Base-by-base conservation (phyloP, 495 filamentous ascomycete genomes). In the Aspergillus sclerotiicarbonarius region DNA sequence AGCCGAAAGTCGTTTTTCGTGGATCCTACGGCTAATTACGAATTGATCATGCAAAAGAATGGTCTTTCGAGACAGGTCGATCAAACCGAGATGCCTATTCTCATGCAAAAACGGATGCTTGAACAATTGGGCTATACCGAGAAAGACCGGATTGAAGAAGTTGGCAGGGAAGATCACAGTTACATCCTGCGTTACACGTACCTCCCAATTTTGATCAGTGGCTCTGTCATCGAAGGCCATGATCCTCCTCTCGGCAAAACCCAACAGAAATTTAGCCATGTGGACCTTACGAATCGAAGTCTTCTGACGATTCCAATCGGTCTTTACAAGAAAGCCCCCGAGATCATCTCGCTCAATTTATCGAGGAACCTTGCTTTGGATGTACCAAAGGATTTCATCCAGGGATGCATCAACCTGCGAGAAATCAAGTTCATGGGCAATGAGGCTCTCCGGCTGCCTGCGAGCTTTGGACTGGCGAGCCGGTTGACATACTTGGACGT, bases 91-190 rank as follows among this genome's bases (percentile, higher is more conserved):
- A 82, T 87, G 35, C 95, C 95, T 9, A 83, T 99, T 19, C 79
- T 91, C 41, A 91, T 99, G 63, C 95, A 99, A 67, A 98, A 96
- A 71, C 84, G 87, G 30, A 79, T 99, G 25, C 80, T 99, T 8
- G 89, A 96, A 71, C 90, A 97, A 71, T 88, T 91, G 31, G 94
- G 94, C 12, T 98, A 96, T 67, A 88, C 87, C n/a, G 82, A 88
- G 30, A 85, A 84, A 20, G 95, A 99, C 67, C 84, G 83, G 39
- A 84, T 98, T 43, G 93, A 97, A 65, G 94, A 97, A 57, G 86
- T 99, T 52, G 94, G 94, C n/a, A 85, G 94, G 45, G 94, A 99
- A 69, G 94, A 99, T 71, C 95, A 97, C 71, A 93, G 92, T 64
- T 98, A 98, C 62, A 80, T 99, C 7, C 92, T 92, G 64, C 90